Conservation (phyloP, 2,329 filamentous ascomycete species). For the Penicillium sp. region DNA sequence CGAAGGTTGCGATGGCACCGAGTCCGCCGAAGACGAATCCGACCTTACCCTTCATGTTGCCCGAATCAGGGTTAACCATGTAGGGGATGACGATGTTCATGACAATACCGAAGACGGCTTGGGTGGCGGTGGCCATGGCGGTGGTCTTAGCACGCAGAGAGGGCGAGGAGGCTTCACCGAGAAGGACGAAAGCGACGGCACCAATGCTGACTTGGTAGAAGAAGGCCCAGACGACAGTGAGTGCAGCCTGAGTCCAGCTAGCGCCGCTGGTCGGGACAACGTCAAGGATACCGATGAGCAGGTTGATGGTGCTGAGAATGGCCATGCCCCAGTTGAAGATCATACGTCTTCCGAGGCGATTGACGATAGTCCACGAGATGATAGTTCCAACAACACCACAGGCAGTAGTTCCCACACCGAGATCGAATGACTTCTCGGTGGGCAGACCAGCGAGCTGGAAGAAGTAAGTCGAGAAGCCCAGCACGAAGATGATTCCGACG, state of each 20-base stretch:
- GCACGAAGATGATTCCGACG: neutral
- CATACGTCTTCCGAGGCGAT: neutral
- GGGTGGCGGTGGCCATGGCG: conserved; percentile 1
- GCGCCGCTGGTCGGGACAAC: neutral
- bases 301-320: neutral
- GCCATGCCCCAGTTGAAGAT: neutral
- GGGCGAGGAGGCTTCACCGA: conserved; percentile 44
- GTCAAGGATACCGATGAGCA: conserved; percentile 3
- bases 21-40: conserved; percentile 3
- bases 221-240: conserved; percentile 46
- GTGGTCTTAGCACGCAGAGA: neutral
- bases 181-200: conserved; percentile 52
- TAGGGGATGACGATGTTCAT: neutral
- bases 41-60: neutral
- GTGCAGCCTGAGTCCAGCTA: conserved; percentile 41
- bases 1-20: neutral
- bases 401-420: neutral
- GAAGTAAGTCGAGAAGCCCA: neutral
- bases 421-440: neutral
- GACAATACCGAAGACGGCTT: conserved; percentile 1
- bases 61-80: neutral
- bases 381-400: neutral
- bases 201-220: conserved; percentile 49
- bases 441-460: neutral
- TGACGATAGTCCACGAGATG: neutral